Evolutionary conservation across 441 rosid species (phyloP).

Genomic region (Breynia disticha): DNA sequence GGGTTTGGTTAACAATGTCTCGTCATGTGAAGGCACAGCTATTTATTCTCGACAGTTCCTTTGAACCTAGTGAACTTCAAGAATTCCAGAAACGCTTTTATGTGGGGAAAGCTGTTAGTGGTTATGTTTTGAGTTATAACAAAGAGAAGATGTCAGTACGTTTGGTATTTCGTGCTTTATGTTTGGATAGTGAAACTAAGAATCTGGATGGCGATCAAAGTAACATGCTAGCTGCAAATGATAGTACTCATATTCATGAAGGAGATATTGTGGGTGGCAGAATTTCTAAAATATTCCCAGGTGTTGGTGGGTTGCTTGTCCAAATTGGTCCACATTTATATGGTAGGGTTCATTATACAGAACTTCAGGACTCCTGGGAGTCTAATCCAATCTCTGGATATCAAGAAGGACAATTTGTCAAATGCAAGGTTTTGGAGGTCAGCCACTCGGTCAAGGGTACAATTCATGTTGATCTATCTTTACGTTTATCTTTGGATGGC

Average conservation of each 20-base stretch:
- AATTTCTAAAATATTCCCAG: conserved; percentile 65
- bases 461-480: conserved; percentile 66
- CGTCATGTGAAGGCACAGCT: conserved; percentile 63
- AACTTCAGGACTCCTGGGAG: conserved; percentile 66
- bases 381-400: conserved; percentile 64
- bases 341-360: conserved; percentile 90
- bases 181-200: conserved; percentile 20
- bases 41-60: conserved; percentile 68
- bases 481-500: conserved; percentile 61
- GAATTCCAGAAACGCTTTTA: conserved; percentile 51
- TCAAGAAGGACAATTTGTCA: conserved; percentile 78
- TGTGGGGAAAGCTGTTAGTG: conserved; percentile 62
- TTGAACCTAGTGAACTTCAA: conserved; percentile 64
- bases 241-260: conserved; percentile 44
- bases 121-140: conserved; percentile 56
- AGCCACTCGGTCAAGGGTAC: conserved; percentile 54
- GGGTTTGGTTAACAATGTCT: conserved; percentile 82
- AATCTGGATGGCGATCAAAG: conserved; percentile 19
- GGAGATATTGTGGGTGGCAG: conserved; percentile 86
- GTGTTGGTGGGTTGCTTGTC: conserved; percentile 77
- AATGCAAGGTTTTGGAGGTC: conserved; percentile 86
- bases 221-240: conserved; percentile 27
- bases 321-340: conserved; percentile 74
- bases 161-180: conserved; percentile 53
- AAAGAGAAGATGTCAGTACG: conserved; percentile 66